Conservation (phyloP, 306 rosid genomes). For the Medicago ruthenica region DNA sequence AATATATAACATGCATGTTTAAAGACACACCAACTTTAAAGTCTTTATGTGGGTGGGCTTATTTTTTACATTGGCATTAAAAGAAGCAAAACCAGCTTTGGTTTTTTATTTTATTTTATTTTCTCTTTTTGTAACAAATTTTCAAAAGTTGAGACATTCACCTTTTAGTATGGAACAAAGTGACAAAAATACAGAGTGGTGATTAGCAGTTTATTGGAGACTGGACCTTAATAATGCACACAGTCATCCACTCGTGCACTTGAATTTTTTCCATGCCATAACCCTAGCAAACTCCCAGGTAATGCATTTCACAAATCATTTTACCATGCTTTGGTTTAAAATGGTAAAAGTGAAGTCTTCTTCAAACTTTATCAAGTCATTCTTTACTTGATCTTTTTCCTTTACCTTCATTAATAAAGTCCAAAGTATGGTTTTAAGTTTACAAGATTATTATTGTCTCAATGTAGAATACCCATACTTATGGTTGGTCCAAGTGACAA, state of each 20-base stretch:
- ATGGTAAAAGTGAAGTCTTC: conserved; percentile 21
- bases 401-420: too few species aligned
- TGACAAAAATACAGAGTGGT: conserved; percentile 46
- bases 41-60: conserved; percentile 48
- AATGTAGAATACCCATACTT: too few species aligned
- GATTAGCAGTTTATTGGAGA: conserved; percentile 42
- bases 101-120: conserved; percentile 27
- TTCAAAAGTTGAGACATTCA: conserved; percentile 44
- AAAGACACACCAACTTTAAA: conserved; percentile 53
- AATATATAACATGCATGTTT: conserved; percentile 43
- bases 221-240: conserved; percentile 41
- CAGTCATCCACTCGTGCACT: conserved; percentile 54
- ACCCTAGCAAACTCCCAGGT: conserved; percentile 41
- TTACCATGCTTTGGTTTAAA: conserved; percentile 34
- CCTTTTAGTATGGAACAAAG: conserved; percentile 51
- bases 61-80: conserved; percentile 49
- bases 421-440: too few species aligned
- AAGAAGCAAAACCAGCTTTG: conserved; percentile 50
- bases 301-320: conserved; percentile 40
- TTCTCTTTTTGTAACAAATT: conserved; percentile 13
- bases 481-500: too few species aligned
- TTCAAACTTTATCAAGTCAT: conserved; percentile 27
- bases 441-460: too few species aligned
- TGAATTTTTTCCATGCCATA: conserved; percentile 29
- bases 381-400: conserved; percentile 1